Percentiles rank a stretch among this genome's conserved stretches.
Conservation (phyloP, 2,329 filamentous ascomycete species). For the Epichloe bromicola region DNA sequence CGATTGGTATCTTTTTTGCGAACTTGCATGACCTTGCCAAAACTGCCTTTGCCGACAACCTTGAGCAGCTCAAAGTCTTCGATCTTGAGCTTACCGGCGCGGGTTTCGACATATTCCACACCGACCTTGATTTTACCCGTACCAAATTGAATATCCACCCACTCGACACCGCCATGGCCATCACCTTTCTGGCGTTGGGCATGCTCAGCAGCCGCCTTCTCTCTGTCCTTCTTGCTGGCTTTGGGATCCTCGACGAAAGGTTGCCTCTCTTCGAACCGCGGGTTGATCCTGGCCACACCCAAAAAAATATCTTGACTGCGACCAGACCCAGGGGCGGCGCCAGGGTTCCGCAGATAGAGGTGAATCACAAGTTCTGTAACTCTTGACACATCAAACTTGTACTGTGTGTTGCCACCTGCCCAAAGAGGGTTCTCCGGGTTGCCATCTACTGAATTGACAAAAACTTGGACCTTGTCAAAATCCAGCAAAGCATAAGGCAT, state of each 20-base stretch:
- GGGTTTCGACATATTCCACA: constrained; percentile 90
- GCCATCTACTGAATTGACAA: constrained; percentile 93
- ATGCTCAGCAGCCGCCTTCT: constrained; percentile 60
- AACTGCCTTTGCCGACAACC: constrained; percentile 95
- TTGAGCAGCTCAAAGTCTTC: constrained; percentile 96
- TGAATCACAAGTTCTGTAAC: constrained; percentile 85
- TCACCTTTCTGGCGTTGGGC: constrained; percentile 34
- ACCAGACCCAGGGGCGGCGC: constrained; percentile 70
- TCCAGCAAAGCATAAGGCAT: constrained; percentile 93
- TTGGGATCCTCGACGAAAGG: constrained; percentile 66
- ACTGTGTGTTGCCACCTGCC: constrained; percentile 96
- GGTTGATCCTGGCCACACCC: constrained; percentile 78
- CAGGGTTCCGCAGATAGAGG: constrained; percentile 87
- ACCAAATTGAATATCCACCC: constrained; percentile 83
- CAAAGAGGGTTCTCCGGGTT: constrained; percentile 89
- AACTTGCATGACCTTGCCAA: constrained; percentile 99
- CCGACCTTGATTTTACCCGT: constrained; percentile 81
- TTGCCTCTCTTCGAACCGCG: constrained; percentile 75
- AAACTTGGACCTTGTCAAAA: constrained; percentile 98
- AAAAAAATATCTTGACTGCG: constrained; percentile 95
- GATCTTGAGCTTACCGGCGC: constrained; percentile 78
- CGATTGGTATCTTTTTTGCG: constrained; percentile 92
- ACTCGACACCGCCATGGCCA: constrained; percentile 67
- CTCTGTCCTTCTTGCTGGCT: constrained; percentile 72
- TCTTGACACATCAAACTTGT: constrained; percentile 97